phyloP scores from a whole-genome alignment of 495 filamentous ascomycete species.

The Aspergillus conjunctus region DNA sequence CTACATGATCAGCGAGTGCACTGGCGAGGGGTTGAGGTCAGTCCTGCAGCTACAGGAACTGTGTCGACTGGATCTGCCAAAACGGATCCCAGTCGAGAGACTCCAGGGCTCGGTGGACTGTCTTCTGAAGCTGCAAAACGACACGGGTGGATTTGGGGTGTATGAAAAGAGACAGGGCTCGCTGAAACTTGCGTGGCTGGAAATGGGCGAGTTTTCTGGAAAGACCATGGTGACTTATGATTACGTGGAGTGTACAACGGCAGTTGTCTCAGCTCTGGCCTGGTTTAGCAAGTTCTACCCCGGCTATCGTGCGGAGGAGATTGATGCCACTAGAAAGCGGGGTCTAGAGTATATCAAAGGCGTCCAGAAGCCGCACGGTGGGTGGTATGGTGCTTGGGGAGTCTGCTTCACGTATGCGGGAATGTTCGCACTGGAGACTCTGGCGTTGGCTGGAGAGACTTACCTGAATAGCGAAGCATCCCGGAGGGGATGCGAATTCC shows the following conservation, averaged over 20 bases:
- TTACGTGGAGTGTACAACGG: slow-evolving; percentile 22
- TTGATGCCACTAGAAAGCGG: neutral
- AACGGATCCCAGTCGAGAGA: neutral
- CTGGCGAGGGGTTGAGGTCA: neutral
- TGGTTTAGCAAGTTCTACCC: slow-evolving; percentile 17
- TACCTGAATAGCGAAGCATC: neutral
- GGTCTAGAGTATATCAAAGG: slow-evolving; percentile 6
- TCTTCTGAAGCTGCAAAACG: slow-evolving; percentile 3
- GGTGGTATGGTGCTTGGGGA: slow-evolving; percentile 23
- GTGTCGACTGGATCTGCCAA: neutral
- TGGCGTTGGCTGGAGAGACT: neutral
- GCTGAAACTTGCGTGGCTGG: slow-evolving; percentile 14
- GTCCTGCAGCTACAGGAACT: slow-evolving; percentile 8
- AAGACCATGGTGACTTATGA: slow-evolving; percentile 20
- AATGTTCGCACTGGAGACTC: slow-evolving; percentile 15
- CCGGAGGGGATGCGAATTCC: slow-evolving; percentile 18
- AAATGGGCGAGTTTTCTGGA: slow-evolving; percentile 16
- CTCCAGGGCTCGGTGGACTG: slow-evolving; percentile 15
- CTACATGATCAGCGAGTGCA: slow-evolving; percentile 6
- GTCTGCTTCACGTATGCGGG: slow-evolving; percentile 25
- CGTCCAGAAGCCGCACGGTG: slow-evolving; percentile 18
- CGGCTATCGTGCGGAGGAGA: slow-evolving; percentile 18
- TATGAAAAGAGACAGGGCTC: slow-evolving; percentile 15
- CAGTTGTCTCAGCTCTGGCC: slow-evolving; percentile 19
- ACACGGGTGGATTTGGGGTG: slow-evolving; percentile 14